Evolutionary conservation across 805 yeast species (phyloP), one percentile per base, ranked within the genome.

Genomic region (Monosporozyma aquatica): DNA sequence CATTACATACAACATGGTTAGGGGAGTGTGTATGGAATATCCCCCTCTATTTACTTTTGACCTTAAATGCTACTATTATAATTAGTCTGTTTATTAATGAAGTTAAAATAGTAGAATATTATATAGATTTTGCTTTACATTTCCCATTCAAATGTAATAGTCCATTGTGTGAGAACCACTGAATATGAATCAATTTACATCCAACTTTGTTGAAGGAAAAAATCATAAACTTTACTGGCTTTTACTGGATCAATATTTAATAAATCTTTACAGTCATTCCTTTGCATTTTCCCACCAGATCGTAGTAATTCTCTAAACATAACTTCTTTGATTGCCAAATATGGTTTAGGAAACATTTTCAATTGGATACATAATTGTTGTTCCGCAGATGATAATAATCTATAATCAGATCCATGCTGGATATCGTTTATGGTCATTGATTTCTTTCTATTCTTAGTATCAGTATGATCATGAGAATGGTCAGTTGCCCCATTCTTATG

Each of bases 141-240:
- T n/a, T n/a, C n/a, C n/a, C n/a, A n/a, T n/a, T n/a, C n/a, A n/a
- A n/a, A n/a, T n/a, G n/a, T n/a, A n/a, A n/a, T n/a, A n/a, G n/a
- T n/a, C n/a, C n/a, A n/a, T n/a, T n/a, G n/a, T n/a, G n/a, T n/a
- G n/a, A n/a, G n/a, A n/a, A n/a, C n/a, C n/a, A n/a, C n/a, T n/a
- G n/a, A n/a, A 30, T 32, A 37, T 40, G 34, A 36, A 42, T 30
- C 17, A 41, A 35, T 38, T 49, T 52, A 67, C 38, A 78, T 60
- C 98, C 98, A 92, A 45, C 86, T 84, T 72, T 92, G 96, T 46
- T 80, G 78, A 46, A 83, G 85, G 62, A 92, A 92, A 58, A 92
- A 92, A 57, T 92, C 97, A 63, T 84, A 92, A 40, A 92, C 82
- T 59, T 82, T 79, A 21, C 85, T 80, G 2, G 95, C 86, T 61